Conservation (phyloP, 2,329 filamentous ascomycete genomes). For the Penicillium italicum region DNA sequence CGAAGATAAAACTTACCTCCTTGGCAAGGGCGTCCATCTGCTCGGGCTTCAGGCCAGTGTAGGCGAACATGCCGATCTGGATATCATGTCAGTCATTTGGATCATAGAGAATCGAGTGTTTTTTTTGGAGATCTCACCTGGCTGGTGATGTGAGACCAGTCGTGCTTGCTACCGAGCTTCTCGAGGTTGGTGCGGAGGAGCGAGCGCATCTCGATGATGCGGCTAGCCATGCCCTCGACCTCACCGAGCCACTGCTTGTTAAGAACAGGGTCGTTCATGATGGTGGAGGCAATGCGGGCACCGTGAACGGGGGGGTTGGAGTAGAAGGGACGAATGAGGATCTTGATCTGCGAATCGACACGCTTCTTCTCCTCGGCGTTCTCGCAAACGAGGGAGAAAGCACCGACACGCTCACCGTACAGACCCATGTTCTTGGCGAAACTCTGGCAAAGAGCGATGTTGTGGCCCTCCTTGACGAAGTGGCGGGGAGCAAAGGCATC, state of each 20-base stretch:
- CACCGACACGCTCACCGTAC: constrained; percentile 95
- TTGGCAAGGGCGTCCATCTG: constrained; percentile 90
- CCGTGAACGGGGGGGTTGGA: constrained; percentile 97
- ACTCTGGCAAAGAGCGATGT: constrained; percentile 82
- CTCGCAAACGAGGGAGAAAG: constrained; percentile 87
- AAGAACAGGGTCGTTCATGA: constrained; percentile 78
- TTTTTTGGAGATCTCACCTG: constrained; percentile 55
- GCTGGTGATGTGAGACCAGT: constrained; percentile 98
- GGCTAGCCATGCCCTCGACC: constrained; percentile 98
- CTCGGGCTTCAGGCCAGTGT: constrained; percentile 85
- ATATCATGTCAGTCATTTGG: not conserved
- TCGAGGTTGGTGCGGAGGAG: constrained; percentile 93
- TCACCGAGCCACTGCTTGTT: constrained; percentile 94
- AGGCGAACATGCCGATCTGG: constrained; percentile 97
- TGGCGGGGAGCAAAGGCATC: constrained; percentile 91
- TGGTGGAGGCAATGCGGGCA: constrained; percentile 86
- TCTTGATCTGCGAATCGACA: constrained; percentile 97
- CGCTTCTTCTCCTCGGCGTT: constrained; percentile 89
- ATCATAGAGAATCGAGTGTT: not conserved
- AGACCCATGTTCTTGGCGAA: constrained; percentile 99
- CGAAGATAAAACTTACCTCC: constrained; percentile 54
- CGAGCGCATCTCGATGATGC: constrained; percentile 97
- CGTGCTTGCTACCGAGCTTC: constrained; percentile 89
- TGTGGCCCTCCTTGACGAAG: constrained; percentile 90
- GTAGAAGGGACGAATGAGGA: constrained; percentile 93